A percentile compares a stretch with the other conserved stretches of the same genome.
Evolutionary conservation across 148 eudicot species (phyloP).

Genomic region (Rhododendron henanense): DNA sequence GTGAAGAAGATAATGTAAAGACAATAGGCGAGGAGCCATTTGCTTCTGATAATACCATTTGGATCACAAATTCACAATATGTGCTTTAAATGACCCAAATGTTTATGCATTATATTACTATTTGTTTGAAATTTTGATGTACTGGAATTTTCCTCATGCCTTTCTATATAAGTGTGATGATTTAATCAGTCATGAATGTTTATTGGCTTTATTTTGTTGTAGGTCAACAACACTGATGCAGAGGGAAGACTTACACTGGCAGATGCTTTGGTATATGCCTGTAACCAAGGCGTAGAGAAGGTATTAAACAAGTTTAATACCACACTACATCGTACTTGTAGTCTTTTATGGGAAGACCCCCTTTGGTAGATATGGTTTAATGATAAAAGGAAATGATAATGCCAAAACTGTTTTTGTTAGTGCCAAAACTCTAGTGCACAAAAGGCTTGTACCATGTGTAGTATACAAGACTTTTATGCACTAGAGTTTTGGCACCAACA

Average conservation of each 20-base stretch:
- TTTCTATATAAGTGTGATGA: background rate
- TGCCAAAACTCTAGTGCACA: too few relatives aligned
- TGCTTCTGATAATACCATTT: background rate
- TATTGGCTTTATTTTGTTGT: constrained; percentile 7
- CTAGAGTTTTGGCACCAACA: too few relatives aligned
- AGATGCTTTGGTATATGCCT: constrained; percentile 98
- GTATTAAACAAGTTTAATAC: constrained; percentile 28
- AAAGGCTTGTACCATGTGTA: too few relatives aligned
- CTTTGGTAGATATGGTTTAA: background rate
- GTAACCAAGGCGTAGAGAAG: constrained; percentile 97
- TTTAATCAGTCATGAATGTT: background rate
- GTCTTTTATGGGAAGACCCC: background rate
- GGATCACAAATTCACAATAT: background rate
- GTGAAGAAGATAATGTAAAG: background rate
- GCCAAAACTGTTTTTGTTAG: too few relatives aligned
- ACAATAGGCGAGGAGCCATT: background rate
- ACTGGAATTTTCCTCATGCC: background rate
- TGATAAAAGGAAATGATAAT: too few relatives aligned
- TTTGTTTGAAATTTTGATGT: background rate
- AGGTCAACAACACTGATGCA: constrained; percentile 99
- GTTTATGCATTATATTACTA: background rate
- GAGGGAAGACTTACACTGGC: constrained; percentile 99
- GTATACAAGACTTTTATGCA: too few relatives aligned
- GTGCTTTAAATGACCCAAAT: background rate
- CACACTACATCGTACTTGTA: background rate